Evolutionary conservation across 768 basidiomycete genomes (phyloP), one percentile per base, ranked within the genome.

Genomic region (Mycena vulgaris): DNA sequence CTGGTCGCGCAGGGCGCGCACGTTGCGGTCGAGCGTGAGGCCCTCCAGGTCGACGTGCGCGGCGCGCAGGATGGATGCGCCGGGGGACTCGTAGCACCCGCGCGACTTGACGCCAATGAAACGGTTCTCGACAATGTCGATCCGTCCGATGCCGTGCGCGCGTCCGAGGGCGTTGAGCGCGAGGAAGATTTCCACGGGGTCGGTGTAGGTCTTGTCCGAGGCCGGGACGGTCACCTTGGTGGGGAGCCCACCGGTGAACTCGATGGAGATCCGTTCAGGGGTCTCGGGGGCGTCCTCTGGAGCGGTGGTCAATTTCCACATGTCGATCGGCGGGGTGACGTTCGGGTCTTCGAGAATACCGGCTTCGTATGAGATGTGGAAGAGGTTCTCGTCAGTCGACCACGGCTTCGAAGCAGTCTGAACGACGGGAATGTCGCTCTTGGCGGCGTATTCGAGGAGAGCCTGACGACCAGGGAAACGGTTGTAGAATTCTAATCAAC

Each of bases 351-450:
- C 98, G 72, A 99, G 91, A 80, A 99, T 99, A 51, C 97, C 98
- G 14, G 98, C 97, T 82, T 99, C 98, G 84, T 98, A 99, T 21
- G 98, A 99, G 83, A 99, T 99, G 86, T 99, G 98, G 92, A 97
- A 98, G 55, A 99, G 88, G 85, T 99, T 99, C 85, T 99, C 98
- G 80, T 99, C 97, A 8, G 98, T 99, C 3, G 97, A 98, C 98
- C 98, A 99, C 40, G 98, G 97, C 84, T 99, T 98, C 63, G 97
- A 89, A 14, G 94, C 89, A 52, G 98, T 99, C 84, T 99, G 98
- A 72, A 91, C 88, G 69, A 99, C 97, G 64, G 96, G 96, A 73
- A 99, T 97, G 56, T 89, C 82, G 80, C 95, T 95, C 78, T 94
- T 85, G 10, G 91, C 91, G 31, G 98, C 98, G 75, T 92, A 99